Conservation (phyloP, 225 moss, liverwort and hornwort species). For the Polytrichum commune region DNA sequence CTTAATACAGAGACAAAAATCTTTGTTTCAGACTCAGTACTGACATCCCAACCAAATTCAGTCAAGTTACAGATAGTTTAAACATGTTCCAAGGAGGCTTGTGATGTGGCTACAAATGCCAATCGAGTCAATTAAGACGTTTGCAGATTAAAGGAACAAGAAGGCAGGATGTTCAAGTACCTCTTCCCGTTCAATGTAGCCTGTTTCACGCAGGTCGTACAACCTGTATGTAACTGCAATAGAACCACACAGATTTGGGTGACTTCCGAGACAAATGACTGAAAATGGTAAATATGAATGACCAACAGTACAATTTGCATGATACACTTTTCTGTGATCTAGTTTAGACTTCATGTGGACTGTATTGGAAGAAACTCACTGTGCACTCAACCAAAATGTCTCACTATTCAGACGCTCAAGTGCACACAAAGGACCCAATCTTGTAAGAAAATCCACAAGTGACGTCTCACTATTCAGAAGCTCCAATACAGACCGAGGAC, state of each 20-base stretch:
- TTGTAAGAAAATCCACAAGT: too few species aligned
- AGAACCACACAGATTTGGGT: not conserved
- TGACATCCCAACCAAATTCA: not conserved
- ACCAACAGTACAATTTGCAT: too few species aligned
- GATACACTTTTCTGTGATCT: too few species aligned
- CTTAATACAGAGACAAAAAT: not conserved
- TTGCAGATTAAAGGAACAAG: not conserved
- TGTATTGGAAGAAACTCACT: not conserved
- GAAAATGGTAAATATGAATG: too few species aligned
- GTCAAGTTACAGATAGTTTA: not conserved
- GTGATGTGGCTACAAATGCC: too few species aligned
- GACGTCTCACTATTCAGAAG: not conserved
- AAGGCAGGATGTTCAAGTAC: slow-evolving; percentile 9
- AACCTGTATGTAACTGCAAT: slow-evolving; percentile 47
- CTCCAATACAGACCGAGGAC: not conserved
- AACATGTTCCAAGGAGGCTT: not conserved
- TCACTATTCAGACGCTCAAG: too few species aligned
- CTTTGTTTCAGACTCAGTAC: not conserved
- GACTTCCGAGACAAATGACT: not conserved
- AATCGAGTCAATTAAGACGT: not conserved
- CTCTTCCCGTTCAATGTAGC: slow-evolving; percentile 57
- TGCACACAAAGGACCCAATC: too few species aligned
- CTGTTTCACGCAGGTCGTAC: slow-evolving; percentile 48
- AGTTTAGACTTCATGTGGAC: not conserved
- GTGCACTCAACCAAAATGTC: too few species aligned